Evolutionary conservation across 2,329 filamentous ascomycete species (phyloP).

Genomic region (Ophiostoma piceae): DNA sequence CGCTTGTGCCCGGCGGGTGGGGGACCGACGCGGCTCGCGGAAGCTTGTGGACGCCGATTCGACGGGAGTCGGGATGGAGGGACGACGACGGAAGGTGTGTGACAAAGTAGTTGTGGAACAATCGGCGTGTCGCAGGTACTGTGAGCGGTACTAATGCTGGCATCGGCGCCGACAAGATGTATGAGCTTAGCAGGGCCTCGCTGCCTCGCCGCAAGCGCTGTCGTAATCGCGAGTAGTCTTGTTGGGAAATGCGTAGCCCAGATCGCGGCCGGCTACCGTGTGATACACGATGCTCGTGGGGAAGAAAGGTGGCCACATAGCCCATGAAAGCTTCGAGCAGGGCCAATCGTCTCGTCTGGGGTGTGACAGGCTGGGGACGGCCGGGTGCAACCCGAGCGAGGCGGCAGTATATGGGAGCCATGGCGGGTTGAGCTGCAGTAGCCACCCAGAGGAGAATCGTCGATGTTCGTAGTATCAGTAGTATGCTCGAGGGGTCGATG

Average conservation of each 20-base stretch:
- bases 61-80: constrained; percentile 76
- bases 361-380: constrained; percentile 6
- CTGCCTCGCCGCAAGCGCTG: constrained; percentile 12
- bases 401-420: constrained; percentile 12
- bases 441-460: neutral
- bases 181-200: neutral
- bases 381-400: neutral
- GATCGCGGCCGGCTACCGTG: neutral
- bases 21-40: constrained; percentile 79
- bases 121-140: constrained; percentile 21
- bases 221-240: constrained; percentile 7
- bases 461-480: neutral
- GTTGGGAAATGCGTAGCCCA: neutral
- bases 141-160: neutral
- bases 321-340: constrained; percentile 28
- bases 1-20: constrained; percentile 51
- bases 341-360: constrained; percentile 18
- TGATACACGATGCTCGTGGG: constrained; percentile 7
- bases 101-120: constrained; percentile 94
- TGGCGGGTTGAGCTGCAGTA: neutral
- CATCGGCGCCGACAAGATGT: neutral
- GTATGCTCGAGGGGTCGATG: neutral
- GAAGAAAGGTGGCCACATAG: constrained; percentile 26
- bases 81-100: constrained; percentile 92
- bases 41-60: constrained; percentile 65